Percentiles rank a stretch among this genome's conserved stretches.
Evolutionary conservation across 177 flowering plant species (phyloP).

Genomic region (Telopea speciosissima): DNA sequence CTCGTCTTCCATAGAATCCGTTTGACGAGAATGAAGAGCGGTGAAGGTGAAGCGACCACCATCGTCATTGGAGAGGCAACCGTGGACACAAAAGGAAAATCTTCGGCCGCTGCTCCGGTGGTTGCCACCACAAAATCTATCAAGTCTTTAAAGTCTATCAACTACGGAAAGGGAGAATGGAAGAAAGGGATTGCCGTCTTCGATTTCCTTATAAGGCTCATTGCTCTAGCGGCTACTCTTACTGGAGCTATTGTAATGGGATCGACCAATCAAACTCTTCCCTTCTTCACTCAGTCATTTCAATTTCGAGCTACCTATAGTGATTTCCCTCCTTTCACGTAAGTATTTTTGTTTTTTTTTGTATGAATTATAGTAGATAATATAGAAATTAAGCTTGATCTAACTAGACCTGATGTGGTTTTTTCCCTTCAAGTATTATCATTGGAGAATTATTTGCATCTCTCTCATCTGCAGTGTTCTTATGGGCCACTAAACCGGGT

Average conservation of each 20-base stretch:
- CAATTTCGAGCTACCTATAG: slow-evolving; percentile 70
- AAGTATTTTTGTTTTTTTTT: slow-evolving; percentile 24
- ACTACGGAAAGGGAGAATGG: slow-evolving; percentile 22
- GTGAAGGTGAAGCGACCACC: slow-evolving; percentile 32
- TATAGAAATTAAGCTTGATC: no score
- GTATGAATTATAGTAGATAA: no score
- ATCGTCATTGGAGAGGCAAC: slow-evolving; percentile 35
- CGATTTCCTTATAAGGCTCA: slow-evolving; percentile 57
- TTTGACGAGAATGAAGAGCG: slow-evolving; percentile 25
- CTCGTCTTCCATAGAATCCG: background rate
- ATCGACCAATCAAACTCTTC: slow-evolving; percentile 67
- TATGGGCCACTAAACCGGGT: no score
- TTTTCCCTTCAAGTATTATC: no score
- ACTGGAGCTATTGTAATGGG: slow-evolving; percentile 65
- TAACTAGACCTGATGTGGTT: no score
- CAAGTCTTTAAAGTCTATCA: background rate
- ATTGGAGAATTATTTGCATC: no score
- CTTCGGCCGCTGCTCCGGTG: slow-evolving; percentile 19
- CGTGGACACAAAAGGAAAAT: slow-evolving; percentile 35
- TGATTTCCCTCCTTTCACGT: slow-evolving; percentile 72
- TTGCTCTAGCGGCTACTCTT: slow-evolving; percentile 40
- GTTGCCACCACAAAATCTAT: slow-evolving; percentile 14
- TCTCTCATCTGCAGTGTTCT: no score
- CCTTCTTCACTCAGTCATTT: slow-evolving; percentile 82
- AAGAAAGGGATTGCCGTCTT: slow-evolving; percentile 49